These are phyloP conservation scores for Aspergillus egyptiacus DNA, from an alignment of 495 filamentous ascomycete species.

Conservation along the genomic window DNA sequence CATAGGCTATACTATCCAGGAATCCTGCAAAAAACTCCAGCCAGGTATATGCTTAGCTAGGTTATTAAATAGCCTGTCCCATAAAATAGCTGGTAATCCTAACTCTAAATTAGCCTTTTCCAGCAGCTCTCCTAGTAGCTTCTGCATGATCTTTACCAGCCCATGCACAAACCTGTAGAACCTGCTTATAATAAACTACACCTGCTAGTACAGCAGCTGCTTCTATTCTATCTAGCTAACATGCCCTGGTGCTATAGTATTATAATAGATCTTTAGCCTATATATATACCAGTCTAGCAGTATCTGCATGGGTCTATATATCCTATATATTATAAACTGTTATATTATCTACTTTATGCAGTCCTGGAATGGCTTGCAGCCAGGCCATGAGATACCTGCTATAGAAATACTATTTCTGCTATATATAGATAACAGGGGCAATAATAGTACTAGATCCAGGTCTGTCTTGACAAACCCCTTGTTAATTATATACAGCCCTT, in stretches of 20 bases:
- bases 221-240: slow-evolving; percentile 6
- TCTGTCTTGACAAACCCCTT: too few relatives aligned
- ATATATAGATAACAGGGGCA: too few relatives aligned
- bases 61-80: neutral
- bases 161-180: slow-evolving; percentile 12
- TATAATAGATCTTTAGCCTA: slow-evolving; percentile 29
- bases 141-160: neutral
- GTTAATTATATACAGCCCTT: too few relatives aligned
- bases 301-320: too few relatives aligned
- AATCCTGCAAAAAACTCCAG: slow-evolving; percentile 17
- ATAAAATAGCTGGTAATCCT: neutral
- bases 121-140: neutral
- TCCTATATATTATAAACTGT: too few relatives aligned
- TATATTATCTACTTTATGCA: too few relatives aligned
- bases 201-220: slow-evolving; percentile 8
- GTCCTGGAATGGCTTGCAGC: too few relatives aligned
- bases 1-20: slow-evolving; percentile 3
- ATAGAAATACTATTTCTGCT: too few relatives aligned
- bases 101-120: neutral
- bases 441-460: too few relatives aligned
- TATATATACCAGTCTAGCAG: slow-evolving; percentile 27
- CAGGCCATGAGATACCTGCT: too few relatives aligned
- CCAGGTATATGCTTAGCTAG: neutral
- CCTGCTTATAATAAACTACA: slow-evolving; percentile 11
- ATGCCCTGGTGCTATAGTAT: slow-evolving; percentile 9